Evolutionary conservation across 257 asterid species (phyloP).

Genomic region (Knoxia roxburghii): DNA sequence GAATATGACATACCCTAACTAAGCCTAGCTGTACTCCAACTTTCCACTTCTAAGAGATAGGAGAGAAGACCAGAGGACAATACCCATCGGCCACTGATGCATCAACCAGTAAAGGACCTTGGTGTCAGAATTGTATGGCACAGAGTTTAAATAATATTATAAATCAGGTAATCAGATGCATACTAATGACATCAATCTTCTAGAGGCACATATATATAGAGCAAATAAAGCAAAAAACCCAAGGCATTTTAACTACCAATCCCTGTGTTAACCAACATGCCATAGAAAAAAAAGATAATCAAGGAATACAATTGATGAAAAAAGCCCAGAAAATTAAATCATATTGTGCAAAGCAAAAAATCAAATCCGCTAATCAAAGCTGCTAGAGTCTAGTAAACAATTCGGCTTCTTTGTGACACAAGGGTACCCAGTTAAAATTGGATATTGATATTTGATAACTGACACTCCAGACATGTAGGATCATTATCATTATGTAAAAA

Average conservation of each 20-base stretch:
- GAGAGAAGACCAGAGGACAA: slow-evolving; percentile 67
- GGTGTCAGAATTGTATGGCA: slow-evolving; percentile 75
- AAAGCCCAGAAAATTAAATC: neutral
- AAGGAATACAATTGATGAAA: neutral
- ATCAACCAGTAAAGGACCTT: slow-evolving; percentile 96
- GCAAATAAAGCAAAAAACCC: too few relatives aligned
- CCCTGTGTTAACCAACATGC: neutral
- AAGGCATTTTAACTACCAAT: too few relatives aligned
- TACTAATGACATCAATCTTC: neutral
- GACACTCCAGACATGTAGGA: neutral
- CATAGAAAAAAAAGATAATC: neutral
- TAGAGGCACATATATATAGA: too few relatives aligned
- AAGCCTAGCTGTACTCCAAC: slow-evolving; percentile 61
- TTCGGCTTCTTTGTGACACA: too few relatives aligned
- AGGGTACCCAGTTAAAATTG: neutral
- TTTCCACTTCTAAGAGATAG: slow-evolving; percentile 54
- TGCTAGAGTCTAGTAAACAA: too few relatives aligned
- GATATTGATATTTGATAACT: neutral
- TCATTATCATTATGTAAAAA: too few relatives aligned
- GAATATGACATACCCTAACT: slow-evolving; percentile 49
- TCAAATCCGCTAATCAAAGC: too few relatives aligned
- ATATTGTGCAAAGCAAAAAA: too few relatives aligned
- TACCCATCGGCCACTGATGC: slow-evolving; percentile 94
- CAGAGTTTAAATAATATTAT: slow-evolving; percentile 46
- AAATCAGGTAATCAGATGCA: slow-evolving; percentile 8